Conservation (phyloP, 108 stramenopile species). For the Parietichytrium sp. region DNA sequence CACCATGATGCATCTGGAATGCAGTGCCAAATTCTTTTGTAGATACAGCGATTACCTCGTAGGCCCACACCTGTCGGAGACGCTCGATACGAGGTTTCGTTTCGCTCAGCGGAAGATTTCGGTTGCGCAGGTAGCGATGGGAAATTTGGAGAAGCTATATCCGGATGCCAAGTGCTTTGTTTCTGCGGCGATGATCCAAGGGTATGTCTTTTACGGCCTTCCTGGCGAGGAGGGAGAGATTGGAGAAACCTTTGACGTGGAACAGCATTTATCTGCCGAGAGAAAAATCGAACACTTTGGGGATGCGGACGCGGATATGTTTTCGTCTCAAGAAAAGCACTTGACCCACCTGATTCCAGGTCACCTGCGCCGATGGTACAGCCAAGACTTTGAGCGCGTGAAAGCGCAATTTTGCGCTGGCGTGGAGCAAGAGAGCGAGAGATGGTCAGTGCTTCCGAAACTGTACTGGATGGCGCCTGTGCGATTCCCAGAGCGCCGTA, state of each 20-base stretch:
- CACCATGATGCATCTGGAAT: constrained; percentile 5
- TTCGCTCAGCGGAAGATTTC: constrained; percentile 18
- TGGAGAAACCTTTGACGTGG: no score
- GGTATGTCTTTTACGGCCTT: background rate
- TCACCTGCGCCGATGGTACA: constrained; percentile 7
- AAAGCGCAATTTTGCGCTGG: no score
- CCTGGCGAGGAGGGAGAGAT: no score
- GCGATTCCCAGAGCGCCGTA: background rate
- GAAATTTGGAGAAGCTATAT: background rate
- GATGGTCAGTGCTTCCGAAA: constrained; percentile 15
- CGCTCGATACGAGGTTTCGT: background rate
- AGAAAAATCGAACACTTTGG: no score
- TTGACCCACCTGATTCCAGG: background rate
- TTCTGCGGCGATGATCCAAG: background rate
- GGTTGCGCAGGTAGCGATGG: background rate
- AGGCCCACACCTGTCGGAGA: constrained; percentile 11
- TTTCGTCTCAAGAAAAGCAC: no score
- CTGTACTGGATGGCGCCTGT: constrained; percentile 3
- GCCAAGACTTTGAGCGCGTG: background rate
- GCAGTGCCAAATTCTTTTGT: constrained; percentile 20
- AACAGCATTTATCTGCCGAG: no score
- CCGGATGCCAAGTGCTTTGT: background rate
- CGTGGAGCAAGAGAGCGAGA: no score
- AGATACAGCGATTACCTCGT: background rate
- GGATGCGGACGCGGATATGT: no score